Evolutionary conservation across 495 filamentous ascomycete genomes (phyloP).

Genomic region (Aspergillus biplanus): DNA sequence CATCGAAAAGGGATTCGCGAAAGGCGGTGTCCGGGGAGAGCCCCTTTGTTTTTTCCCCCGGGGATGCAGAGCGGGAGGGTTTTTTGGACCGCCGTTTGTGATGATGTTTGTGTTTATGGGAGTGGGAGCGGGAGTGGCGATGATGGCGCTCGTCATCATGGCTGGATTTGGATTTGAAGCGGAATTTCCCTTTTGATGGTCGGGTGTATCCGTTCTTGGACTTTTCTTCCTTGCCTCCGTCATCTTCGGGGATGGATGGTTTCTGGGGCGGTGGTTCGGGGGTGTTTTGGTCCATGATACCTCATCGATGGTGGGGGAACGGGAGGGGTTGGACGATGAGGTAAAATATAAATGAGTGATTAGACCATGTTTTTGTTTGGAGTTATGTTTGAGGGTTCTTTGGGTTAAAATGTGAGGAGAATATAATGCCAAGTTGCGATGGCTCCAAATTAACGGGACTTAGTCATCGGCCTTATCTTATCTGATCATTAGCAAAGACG

Average conservation of each 20-base stretch:
- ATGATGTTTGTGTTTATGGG: slow-evolving; percentile 23
- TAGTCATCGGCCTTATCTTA: slow-evolving; percentile 25
- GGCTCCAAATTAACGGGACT: not conserved
- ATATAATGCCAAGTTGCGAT: not conserved
- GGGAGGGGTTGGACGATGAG: not conserved
- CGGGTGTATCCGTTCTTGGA: slow-evolving; percentile 10
- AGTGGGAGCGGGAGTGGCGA: slow-evolving; percentile 39
- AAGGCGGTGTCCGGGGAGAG: slow-evolving; percentile 73
- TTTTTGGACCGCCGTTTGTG: slow-evolving; percentile 15
- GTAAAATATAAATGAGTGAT: not conserved
- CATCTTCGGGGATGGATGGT: not conserved
- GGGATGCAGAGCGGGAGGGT: slow-evolving; percentile 16
- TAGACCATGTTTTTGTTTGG: not conserved
- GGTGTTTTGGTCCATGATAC: slow-evolving; percentile 3
- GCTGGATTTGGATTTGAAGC: slow-evolving; percentile 51
- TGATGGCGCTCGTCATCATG: slow-evolving; percentile 32
- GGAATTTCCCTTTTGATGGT: slow-evolving; percentile 50
- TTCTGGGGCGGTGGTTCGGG: not conserved
- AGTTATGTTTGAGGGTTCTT: not conserved
- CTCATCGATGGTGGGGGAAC: not conserved
- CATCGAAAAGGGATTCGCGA: slow-evolving; percentile 95
- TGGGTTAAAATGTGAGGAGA: not conserved
- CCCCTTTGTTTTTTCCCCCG: slow-evolving; percentile 9
- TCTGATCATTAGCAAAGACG: slow-evolving; percentile 15
- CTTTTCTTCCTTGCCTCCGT: not conserved